Base-by-base conservation (phyloP, 1,284 basidiomycete genomes). In the Paramarasmius palmivorus region DNA sequence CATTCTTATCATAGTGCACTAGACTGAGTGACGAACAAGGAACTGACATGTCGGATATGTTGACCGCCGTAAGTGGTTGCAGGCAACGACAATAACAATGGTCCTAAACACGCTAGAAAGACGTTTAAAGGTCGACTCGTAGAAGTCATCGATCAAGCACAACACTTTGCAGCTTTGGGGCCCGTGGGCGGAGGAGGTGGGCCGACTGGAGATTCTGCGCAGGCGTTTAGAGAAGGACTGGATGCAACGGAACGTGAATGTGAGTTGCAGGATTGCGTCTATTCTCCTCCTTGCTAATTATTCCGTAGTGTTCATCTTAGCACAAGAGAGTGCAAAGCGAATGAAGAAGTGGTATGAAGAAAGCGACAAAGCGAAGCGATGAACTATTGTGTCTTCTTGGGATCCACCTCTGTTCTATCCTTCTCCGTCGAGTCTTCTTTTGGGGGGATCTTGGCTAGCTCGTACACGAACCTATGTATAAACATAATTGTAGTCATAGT, bases 241-340 rank as follows among this genome's bases (percentile, higher is more conserved):
- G 93, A 96, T 57, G 84, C 81, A 8, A 92, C 90, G 14, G 93
- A 96, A 69, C 79, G 93, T 57, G 92, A 94, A 74, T 60, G 93
- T 95, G 66, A 76, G 87, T 78, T 15, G 26, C 20, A 19, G 32
- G 9, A 9, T 25, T 25, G 26, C 23, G 29, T 42, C 36, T 6
- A 44, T 20, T 3, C 29, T 51, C 35, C 48, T 37, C 10, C 20
- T 22, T 37, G 34, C 25, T 7, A 10, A 29, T 48, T 39, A 56
- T 49, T 23, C 42, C 58, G n/a, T n/a, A 95, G 93, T 95, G 55
- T 95, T 95, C 68, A 73, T 81, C 15, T 71, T 93, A 49, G 92
- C 91, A 6, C 92, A 95, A 65, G 90, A 92, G 57, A 90, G 88
- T 58, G 81, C 83, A 35, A 85, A 82, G 63, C 73, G 77, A 59